phyloP scores from a whole-genome alignment of 2,329 filamentous ascomycete species.

The Neonectria coccinea region DNA sequence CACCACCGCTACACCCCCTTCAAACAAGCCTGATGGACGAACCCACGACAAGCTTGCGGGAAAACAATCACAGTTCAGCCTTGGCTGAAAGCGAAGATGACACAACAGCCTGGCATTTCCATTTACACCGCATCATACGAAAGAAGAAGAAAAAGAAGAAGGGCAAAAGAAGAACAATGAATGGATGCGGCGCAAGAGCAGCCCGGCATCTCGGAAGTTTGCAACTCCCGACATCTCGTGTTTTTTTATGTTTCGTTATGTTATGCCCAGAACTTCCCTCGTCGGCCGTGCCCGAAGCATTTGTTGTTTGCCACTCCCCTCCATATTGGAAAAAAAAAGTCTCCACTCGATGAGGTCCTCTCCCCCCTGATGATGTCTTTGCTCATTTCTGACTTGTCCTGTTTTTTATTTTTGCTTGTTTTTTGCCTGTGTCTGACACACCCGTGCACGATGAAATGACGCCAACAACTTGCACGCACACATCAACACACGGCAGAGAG shows the following conservation, averaged over 20 bases:
- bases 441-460: background rate
- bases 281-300: conserved; percentile 15
- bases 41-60: background rate
- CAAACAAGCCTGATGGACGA: background rate
- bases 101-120: background rate
- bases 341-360: background rate
- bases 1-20: background rate
- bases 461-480: background rate
- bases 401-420: background rate
- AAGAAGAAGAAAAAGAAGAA: background rate
- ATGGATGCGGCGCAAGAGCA: background rate
- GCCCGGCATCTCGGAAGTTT: background rate
- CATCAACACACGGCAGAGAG: too few relatives aligned
- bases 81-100: background rate
- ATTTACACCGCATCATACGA: background rate
- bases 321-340: background rate
- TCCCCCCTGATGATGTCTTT: background rate
- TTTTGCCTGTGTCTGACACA: conserved; percentile 4
- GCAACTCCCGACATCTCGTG: background rate
- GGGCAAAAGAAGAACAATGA: background rate
- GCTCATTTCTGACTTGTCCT: background rate
- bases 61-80: background rate
- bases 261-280: conserved; percentile 1
- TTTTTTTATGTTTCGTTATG: background rate
- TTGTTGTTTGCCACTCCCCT: conserved; percentile 3